These are phyloP conservation scores for Isatis tinctoria DNA, from an alignment of 345 rosid species.

Conservation along the genomic window DNA sequence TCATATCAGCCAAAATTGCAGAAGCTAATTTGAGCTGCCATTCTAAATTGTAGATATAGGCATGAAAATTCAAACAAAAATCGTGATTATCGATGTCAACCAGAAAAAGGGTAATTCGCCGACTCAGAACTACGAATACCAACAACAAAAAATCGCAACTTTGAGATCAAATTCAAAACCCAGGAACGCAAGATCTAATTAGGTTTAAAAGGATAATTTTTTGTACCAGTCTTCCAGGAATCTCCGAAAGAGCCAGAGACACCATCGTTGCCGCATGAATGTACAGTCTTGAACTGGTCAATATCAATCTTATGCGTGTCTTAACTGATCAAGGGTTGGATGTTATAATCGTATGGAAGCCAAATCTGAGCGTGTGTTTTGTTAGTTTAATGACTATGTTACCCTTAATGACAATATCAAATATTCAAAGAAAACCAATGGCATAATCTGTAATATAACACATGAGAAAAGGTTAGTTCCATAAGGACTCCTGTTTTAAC, in stretches of 20 bases:
- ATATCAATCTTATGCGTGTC: conserved; percentile 72
- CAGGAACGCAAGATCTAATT: neutral
- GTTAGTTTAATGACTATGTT: too few species aligned
- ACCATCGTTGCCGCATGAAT: conserved; percentile 45
- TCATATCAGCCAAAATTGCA: too few species aligned
- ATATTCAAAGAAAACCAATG: too few species aligned
- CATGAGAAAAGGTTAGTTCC: too few species aligned
- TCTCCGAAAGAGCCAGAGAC: conserved; percentile 24
- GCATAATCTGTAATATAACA: too few species aligned
- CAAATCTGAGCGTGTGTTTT: too few species aligned
- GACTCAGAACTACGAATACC: neutral
- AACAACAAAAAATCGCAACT: neutral
- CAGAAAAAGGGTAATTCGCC: neutral
- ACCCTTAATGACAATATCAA: too few species aligned
- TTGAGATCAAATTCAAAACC: neutral
- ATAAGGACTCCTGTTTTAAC: too few species aligned
- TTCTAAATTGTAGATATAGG: too few species aligned
- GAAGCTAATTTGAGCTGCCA: too few species aligned
- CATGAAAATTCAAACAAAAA: neutral
- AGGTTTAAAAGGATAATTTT: neutral
- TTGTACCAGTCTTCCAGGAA: conserved; percentile 21
- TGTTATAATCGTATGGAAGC: too few species aligned
- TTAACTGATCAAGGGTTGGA: too few species aligned
- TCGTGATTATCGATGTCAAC: neutral
- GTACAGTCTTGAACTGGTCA: conserved; percentile 79